phyloP scores from a whole-genome alignment of 140 eudicot species.

The Erigeron philadelphicus region DNA sequence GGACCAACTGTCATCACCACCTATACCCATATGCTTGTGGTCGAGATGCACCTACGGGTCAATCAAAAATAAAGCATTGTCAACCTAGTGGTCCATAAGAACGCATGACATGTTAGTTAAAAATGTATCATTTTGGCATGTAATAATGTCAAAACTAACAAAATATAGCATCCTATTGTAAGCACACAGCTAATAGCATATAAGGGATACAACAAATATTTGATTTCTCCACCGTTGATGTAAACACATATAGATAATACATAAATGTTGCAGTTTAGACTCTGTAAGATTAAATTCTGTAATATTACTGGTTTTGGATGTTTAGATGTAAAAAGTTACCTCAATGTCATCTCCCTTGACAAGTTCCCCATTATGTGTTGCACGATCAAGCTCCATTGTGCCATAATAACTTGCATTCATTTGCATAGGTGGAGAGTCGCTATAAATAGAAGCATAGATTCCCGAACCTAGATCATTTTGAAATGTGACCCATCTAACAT shows the following conservation, averaged over 20 bases:
- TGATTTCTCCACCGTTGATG: too few species aligned
- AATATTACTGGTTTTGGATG: too few species aligned
- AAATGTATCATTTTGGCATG: neutral
- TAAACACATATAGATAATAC: too few species aligned
- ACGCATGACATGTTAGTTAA: neutral
- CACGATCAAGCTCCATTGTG: constrained; percentile 76
- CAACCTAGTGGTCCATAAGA: constrained; percentile 1
- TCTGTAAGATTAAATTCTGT: too few species aligned
- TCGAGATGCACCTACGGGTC: constrained; percentile 85
- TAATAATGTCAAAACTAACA: neutral
- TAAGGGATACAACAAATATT: too few species aligned
- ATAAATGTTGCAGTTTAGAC: too few species aligned
- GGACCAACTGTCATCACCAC: constrained; percentile 97
- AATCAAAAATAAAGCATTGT: constrained; percentile 15
- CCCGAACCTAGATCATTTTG: constrained; percentile 63
- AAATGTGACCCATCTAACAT: constrained; percentile 92
- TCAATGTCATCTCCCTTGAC: constrained; percentile 70
- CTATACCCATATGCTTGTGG: constrained; percentile 98
- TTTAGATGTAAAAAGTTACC: constrained; percentile 34
- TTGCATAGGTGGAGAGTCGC: constrained; percentile 83
- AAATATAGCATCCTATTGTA: neutral
- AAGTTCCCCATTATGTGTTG: constrained; percentile 77
- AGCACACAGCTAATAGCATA: too few species aligned
- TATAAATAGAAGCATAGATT: constrained; percentile 54
- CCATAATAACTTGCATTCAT: constrained; percentile 79